Base-by-base conservation (phyloP, 768 basidiomycete species). In the Pholiota molesta region DNA sequence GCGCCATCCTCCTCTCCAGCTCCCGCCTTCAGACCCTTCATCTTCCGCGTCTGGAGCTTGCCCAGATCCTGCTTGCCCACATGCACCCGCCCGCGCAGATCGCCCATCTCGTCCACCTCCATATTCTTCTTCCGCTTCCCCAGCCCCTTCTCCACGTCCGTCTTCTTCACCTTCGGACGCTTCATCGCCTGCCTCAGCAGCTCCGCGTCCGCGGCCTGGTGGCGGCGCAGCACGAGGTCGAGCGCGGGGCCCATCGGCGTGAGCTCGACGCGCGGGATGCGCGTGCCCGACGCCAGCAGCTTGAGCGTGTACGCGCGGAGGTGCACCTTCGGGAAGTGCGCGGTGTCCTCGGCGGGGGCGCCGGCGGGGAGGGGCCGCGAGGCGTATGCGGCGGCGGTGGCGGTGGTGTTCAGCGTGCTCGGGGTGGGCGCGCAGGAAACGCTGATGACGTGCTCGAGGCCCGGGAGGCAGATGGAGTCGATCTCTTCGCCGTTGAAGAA, bases 51-150 rank as follows among this genome's bases (percentile, higher is more conserved):
- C 82, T 97, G 95, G 75, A 99, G 69, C 78, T 84, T 91, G 66
- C 75, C 76, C 68, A 99, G 73, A 76, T 99, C 94, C 79, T 99
- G 97, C 74, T 87, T 93, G 61, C 79, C 92, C 59, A 99, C 76
- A 75, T 99, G 96, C 29, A 99, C 86, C 61, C 87, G 83, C 47
- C 96, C 97, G 69, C 97, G 85, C 76, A 95, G 74, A 73, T 99
- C 94, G 60, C 97, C 97, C 97, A 99, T 97, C 75, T 93, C 94
- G 79, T 99, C 97, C 69, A 95, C 92, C 79, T 95, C 94, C 75
- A 94, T 72, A 72, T 99, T 99, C 86, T 95, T 96, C 76, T 83
- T 86, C 83, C 92, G 93, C 83, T 92, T 93, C n/a, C 93, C 94
- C 10, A 94, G 71, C 0, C 95, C 94, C 72, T 83, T 87, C 77